These are phyloP conservation scores for Daldinia bambusicola DNA, from an alignment of 495 filamentous ascomycete species.

Conservation along the genomic window DNA sequence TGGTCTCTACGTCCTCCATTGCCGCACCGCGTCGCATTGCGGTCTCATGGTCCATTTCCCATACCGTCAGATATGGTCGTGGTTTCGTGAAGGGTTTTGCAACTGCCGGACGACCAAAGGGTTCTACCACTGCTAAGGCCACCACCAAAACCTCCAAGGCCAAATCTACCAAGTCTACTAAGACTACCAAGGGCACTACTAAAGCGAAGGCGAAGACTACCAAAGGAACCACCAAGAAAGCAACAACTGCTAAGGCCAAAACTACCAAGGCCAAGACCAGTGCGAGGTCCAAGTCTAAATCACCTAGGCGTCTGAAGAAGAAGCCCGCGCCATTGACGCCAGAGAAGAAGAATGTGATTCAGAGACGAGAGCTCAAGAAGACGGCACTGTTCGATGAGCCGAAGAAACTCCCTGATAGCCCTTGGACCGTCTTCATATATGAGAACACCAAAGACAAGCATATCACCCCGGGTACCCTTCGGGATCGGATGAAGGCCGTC, in stretches of 20 bases:
- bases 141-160: constrained; percentile 36
- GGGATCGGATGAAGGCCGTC: constrained; percentile 13
- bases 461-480: not conserved
- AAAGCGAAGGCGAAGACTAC: constrained; percentile 1
- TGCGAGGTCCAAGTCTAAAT: constrained; percentile 16
- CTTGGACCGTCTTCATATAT: constrained; percentile 41
- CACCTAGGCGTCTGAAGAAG: constrained; percentile 18
- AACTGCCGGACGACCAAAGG: constrained; percentile 29
- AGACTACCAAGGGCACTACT: constrained; percentile 18
- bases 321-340: constrained; percentile 34
- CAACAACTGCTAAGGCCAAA: constrained; percentile 36
- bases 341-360: constrained; percentile 37
- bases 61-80: constrained; percentile 17
- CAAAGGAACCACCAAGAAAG: constrained; percentile 34
- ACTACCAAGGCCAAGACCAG: constrained; percentile 28
- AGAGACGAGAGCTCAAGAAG: constrained; percentile 41
- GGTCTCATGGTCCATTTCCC: constrained; percentile 28
- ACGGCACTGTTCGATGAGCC: constrained; percentile 47
- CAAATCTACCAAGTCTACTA: constrained; percentile 28
- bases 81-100: constrained; percentile 45
- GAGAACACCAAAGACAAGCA: constrained; percentile 22
- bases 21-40: constrained; percentile 31
- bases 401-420: not conserved
- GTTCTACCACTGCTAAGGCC: constrained; percentile 8
- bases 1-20: constrained; percentile 37